Evolutionary conservation across 306 rosid species (phyloP), one percentile per base, ranked within the genome.

Genomic region (Fragaria vesca): DNA sequence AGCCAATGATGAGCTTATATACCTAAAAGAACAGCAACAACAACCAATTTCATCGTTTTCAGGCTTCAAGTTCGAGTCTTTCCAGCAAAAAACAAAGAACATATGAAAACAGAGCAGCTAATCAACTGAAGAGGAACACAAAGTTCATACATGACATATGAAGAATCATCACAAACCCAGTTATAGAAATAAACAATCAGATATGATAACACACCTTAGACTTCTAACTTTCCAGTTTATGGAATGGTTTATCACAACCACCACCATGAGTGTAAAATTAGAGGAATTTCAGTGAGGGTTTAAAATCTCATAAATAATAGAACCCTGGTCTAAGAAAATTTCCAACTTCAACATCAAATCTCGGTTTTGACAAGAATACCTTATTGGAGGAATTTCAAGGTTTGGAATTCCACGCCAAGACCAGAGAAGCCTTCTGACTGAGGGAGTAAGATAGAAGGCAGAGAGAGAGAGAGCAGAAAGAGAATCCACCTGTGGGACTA

Each of bases 321-420:
- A 79, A 77, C 42, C 34, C 16, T 40, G 32, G 78, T 24, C 17
- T 78, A 34, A 43, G 45, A 42, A 30, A 12, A 70, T 36, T 40
- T 54, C 45, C 46, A 79, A 80, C 11, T 54, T 42, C 1, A 78
- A 40, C 26, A 71, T 79, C 4, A 84, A 77, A 50, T 40, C 18
- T 73, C 76, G 79, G 71, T 46, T 42, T 58, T 71, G 75, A 74
- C 55, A 32, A 30, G 45, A 75, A 73, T 85, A 90, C 90, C 90
- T 83, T 75, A 76, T 21, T 38, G 85, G 48, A 82, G 65, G 84
- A 78, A 77, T 69, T 74, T 76, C 42, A 71, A 74, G 84, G 78
- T 71, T 10, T 42, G 40, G 85, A 83, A 77, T 83, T 79, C 24
- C 84, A 74, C 50, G 71, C 61, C 72, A 28, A 79, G 69, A 81